Conservation (phyloP, 75 land plant genomes). For the Sequoiadendron giganteum region DNA sequence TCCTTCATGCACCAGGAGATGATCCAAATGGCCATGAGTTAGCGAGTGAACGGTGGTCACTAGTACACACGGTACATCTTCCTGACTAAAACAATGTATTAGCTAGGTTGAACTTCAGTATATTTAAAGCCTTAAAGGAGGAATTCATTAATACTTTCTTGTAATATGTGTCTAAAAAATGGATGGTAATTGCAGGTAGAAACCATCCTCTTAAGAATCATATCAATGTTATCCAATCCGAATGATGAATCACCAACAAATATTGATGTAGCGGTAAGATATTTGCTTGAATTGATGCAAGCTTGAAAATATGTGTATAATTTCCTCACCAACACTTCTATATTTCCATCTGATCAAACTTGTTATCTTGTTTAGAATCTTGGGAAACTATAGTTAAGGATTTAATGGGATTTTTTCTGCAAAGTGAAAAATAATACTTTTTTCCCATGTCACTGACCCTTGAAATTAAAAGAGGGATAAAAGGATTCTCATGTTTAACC, state of each 20-base stretch:
- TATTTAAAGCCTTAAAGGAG: neutral
- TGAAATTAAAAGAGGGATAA: no score
- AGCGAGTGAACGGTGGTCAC: slow-evolving; percentile 90
- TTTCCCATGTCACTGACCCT: no score
- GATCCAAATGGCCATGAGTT: slow-evolving; percentile 95
- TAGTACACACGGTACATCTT: slow-evolving; percentile 58
- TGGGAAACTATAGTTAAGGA: neutral
- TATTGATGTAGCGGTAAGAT: slow-evolving; percentile 58
- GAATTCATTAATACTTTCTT: neutral
- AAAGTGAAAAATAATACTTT: no score
- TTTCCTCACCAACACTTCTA: neutral
- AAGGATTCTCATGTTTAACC: neutral
- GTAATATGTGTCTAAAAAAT: neutral
- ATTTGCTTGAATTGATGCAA: neutral
- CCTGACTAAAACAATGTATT: neutral
- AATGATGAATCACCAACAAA: slow-evolving; percentile 79
- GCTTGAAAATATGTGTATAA: neutral
- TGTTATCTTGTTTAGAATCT: neutral
- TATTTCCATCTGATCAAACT: neutral
- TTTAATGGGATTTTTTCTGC: neutral
- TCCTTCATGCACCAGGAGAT: slow-evolving; percentile 93
- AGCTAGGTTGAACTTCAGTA: neutral
- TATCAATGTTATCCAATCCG: slow-evolving; percentile 70
- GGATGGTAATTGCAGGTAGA: slow-evolving; percentile 42
- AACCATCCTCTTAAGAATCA: slow-evolving; percentile 72